Evolutionary conservation across 352 stramenopile species (phyloP), one percentile per base, ranked within the genome.

Genomic region (Phytopythium helicoides): DNA sequence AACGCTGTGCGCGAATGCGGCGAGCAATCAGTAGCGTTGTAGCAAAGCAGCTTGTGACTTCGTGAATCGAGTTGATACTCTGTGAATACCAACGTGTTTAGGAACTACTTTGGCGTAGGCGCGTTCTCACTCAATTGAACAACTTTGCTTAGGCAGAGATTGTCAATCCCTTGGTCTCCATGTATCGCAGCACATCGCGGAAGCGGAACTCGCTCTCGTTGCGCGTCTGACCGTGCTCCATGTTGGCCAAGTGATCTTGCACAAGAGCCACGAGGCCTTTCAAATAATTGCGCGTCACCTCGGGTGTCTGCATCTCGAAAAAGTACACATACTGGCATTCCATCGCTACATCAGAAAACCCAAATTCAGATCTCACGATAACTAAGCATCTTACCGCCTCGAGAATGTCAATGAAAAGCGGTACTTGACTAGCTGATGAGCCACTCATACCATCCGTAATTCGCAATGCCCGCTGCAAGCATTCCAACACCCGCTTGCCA

Each of bases 381-480:
- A 39, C 16, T 7, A 53, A 16, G 10, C 37, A 48, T 75, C 73
- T 41, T 71, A 92, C 82, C 44, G 76, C 58, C 52, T 99, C 94
- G 7, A 99, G 62, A 33, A 98, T 97, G 58, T 99, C 95, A 6
- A 99, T 86, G 72, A 99, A 99, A 11, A 99, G 77, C 11, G 76
- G 60, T 6, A 98, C 82, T 68, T 98, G 94, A 6, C 71, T 76
- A 7, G 85, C 78, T 16, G 89, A 86, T 0, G 80, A 68, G 6
- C 71, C 68, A 19, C 69, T 71, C 38, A 85, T 97, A 0, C 82
- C 76, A 68, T 99, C 94, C 0, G 94, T 95, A 52, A 99, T 97
- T 34, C 98, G 97, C 3, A 99, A 68, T 12, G 92, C 89, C 6
- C 95, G 78, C 73, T 99, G 96, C 14, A 99, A 78, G 63, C 97